Evolutionary conservation across 306 rosid genomes (phyloP).

Genomic region (Vigna unguiculata): DNA sequence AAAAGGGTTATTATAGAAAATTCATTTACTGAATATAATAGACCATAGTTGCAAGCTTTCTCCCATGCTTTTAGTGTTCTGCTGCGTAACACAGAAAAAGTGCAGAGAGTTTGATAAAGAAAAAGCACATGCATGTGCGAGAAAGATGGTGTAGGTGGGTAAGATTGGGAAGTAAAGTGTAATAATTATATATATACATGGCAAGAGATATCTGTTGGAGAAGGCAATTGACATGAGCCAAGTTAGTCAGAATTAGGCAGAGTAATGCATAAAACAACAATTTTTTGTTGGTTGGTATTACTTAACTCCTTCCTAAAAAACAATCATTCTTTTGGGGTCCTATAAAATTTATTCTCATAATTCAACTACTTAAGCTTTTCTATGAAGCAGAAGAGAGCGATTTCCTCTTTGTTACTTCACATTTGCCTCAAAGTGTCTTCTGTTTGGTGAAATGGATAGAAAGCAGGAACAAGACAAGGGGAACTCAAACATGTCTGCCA

Average conservation of each 20-base stretch:
- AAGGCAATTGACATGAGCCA: slow-evolving; percentile 71
- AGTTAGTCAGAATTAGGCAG: slow-evolving; percentile 65
- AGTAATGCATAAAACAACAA: slow-evolving; percentile 36
- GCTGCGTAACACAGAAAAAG: too few relatives aligned
- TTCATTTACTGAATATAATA: too few relatives aligned
- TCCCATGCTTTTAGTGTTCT: too few relatives aligned
- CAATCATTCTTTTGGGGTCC: slow-evolving; percentile 67
- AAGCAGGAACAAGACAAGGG: slow-evolving; percentile 65
- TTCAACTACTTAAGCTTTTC: slow-evolving; percentile 56
- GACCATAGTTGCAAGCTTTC: too few relatives aligned
- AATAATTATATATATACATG: slow-evolving; percentile 33
- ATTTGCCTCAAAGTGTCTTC: slow-evolving; percentile 26
- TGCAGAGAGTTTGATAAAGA: too few relatives aligned
- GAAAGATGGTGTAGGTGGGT: slow-evolving; percentile 44
- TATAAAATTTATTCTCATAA: slow-evolving; percentile 50
- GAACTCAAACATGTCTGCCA: slow-evolving; percentile 52
- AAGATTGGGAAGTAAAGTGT: slow-evolving; percentile 39
- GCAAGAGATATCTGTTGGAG: slow-evolving; percentile 52
- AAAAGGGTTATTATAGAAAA: background rate
- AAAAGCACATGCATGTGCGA: background rate
- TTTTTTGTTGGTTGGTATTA: slow-evolving; percentile 55
- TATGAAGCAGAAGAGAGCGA: slow-evolving; percentile 37
- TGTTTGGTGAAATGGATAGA: slow-evolving; percentile 53
- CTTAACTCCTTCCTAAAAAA: slow-evolving; percentile 72
- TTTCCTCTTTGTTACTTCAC: slow-evolving; percentile 33